Evolutionary conservation across 2,329 filamentous ascomycete genomes (phyloP).

Genomic region (Chaetoscypha palmicola): DNA sequence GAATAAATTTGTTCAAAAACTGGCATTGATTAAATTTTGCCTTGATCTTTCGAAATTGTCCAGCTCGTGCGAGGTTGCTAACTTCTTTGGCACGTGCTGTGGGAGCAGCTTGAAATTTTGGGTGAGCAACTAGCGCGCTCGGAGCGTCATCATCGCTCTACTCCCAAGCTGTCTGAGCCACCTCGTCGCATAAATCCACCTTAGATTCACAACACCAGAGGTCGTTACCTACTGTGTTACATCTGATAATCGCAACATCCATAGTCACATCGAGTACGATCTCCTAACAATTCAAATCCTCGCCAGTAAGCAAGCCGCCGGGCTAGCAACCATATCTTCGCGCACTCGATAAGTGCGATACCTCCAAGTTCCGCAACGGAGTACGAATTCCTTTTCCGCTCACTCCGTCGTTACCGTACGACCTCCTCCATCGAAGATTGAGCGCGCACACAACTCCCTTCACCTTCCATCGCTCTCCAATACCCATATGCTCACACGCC

Average conservation of each 20-base stretch:
- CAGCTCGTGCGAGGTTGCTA: too few species aligned
- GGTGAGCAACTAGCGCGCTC: not conserved
- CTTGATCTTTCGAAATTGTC: too few species aligned
- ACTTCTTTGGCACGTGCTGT: too few species aligned
- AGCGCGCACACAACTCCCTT: not conserved
- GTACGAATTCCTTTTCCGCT: not conserved
- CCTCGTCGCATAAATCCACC: slow-evolving; percentile 9
- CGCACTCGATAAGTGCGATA: not conserved
- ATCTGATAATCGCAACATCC: slow-evolving; percentile 7
- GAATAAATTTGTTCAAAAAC: too few species aligned
- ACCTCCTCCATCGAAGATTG: not conserved
- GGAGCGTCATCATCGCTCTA: slow-evolving; percentile 5
- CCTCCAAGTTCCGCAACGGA: not conserved
- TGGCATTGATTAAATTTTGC: too few species aligned
- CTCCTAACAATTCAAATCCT: not conserved
- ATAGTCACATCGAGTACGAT: not conserved
- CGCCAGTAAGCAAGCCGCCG: not conserved
- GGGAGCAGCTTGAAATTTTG: too few species aligned
- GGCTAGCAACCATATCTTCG: slow-evolving; percentile 2
- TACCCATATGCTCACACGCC: too few species aligned
- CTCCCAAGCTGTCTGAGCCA: slow-evolving; percentile 9
- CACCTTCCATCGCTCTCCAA: slow-evolving; percentile 2
- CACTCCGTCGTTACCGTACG: slow-evolving; percentile 3
- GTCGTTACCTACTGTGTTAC: slow-evolving; percentile 4
- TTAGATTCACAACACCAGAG: not conserved